These are phyloP conservation scores for Zygoascus flipseniorum DNA, from an alignment of 805 yeast genomes.

Conservation along the genomic window DNA sequence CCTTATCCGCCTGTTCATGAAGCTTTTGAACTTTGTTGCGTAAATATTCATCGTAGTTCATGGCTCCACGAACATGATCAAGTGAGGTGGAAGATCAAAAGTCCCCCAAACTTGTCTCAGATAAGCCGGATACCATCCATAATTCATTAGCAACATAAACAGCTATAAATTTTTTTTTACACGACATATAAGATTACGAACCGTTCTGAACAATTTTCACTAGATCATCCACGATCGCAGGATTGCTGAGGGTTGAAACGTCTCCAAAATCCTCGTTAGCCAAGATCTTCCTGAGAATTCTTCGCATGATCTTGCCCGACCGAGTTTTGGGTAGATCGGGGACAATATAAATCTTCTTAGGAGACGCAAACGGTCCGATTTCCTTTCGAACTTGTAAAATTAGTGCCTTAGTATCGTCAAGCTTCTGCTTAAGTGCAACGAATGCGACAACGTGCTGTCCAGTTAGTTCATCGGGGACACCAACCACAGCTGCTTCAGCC, in stretches of 20 bases:
- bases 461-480: conserved; percentile 87
- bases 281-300: conserved; percentile 86
- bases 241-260: conserved; percentile 79
- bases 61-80: not conserved
- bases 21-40: conserved; percentile 1
- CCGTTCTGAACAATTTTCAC: conserved; percentile 46
- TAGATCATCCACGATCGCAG: conserved; percentile 69
- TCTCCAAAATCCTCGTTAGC: conserved; percentile 94
- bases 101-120: too few relatives aligned
- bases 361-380: conserved; percentile 92
- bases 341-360: conserved; percentile 75
- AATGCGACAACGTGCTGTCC: conserved; percentile 97
- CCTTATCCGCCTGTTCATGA: conserved; percentile 10
- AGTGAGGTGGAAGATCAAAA: too few relatives aligned
- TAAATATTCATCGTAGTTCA: conserved; percentile 1
- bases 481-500: conserved; percentile 94
- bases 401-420: conserved; percentile 50
- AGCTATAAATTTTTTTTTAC: not conserved
- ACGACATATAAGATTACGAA: not conserved
- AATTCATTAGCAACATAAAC: too few relatives aligned
- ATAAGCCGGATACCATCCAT: too few relatives aligned
- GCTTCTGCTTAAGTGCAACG: conserved; percentile 64
- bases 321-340: conserved; percentile 95
- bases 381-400: conserved; percentile 82
- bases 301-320: conserved; percentile 97